Percentiles rank a stretch among this genome's conserved stretches.
phyloP scores from a whole-genome alignment of 352 stramenopile genomes.

The Globisporangium polare region DNA sequence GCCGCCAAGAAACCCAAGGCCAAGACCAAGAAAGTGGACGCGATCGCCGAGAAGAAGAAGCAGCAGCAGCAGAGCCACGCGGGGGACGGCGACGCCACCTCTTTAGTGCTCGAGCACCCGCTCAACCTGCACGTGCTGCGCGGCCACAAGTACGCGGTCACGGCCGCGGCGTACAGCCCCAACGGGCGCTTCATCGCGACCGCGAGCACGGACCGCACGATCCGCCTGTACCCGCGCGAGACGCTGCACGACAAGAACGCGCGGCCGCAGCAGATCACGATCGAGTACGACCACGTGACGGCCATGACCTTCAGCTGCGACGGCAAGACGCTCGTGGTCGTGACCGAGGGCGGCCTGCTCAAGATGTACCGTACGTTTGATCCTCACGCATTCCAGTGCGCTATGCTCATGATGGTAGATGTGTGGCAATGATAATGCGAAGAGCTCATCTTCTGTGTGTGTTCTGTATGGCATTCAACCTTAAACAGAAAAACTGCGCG shows the following conservation, averaged over 20 bases:
- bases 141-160: slow-evolving; percentile 71
- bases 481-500: slow-evolving; percentile 77
- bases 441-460: neutral
- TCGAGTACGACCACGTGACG: slow-evolving; percentile 78
- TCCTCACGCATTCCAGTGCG: no score
- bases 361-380: slow-evolving; percentile 64
- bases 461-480: no score
- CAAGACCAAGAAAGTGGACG: slow-evolving; percentile 65
- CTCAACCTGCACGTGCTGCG: slow-evolving; percentile 47
- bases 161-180: slow-evolving; percentile 61
- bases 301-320: slow-evolving; percentile 76
- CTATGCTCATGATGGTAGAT: no score
- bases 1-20: slow-evolving; percentile 56
- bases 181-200: slow-evolving; percentile 80
- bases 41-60: slow-evolving; percentile 70
- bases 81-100: slow-evolving; percentile 7
- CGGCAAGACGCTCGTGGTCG: slow-evolving; percentile 62
- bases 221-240: slow-evolving; percentile 67
- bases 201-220: slow-evolving; percentile 66
- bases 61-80: slow-evolving; percentile 35
- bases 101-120: slow-evolving; percentile 27
- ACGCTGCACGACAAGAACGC: slow-evolving; percentile 59
- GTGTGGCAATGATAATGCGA: no score
- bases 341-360: slow-evolving; percentile 60
- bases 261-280: slow-evolving; percentile 57